Percentiles rank a stretch among this genome's conserved stretches.
Evolutionary conservation across 345 rosid species (phyloP).

Genomic region (Eucalyptus microcorys): DNA sequence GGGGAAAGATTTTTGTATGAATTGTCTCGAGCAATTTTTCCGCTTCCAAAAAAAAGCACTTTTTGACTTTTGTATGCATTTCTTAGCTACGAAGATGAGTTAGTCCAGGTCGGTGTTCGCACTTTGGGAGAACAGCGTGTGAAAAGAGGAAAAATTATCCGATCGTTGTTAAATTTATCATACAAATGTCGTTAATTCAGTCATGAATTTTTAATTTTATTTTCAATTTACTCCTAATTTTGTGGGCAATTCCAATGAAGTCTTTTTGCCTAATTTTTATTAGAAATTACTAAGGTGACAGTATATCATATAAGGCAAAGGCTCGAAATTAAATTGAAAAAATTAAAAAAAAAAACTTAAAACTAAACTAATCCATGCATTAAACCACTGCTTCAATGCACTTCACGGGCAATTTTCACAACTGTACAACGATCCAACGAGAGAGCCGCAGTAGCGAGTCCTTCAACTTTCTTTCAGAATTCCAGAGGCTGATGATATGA

Average conservation of each 20-base stretch:
- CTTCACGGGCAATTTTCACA: neutral
- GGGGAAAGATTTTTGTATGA: neutral
- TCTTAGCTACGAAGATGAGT: neutral
- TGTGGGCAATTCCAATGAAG: accelerated
- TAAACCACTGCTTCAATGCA: neutral
- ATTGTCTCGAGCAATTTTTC: neutral
- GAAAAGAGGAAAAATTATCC: neutral
- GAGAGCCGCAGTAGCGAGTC: neutral
- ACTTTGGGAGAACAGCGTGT: neutral
- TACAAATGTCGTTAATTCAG: neutral
- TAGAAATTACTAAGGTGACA: accelerated
- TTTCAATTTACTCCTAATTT: neutral
- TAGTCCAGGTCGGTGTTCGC: neutral
- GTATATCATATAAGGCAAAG: too few species aligned
- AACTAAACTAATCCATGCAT: neutral
- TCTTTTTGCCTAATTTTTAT: neutral
- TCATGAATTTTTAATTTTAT: accelerated
- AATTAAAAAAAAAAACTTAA: too few species aligned
- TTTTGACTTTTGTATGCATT: neutral
- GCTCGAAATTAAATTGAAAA: too few species aligned
- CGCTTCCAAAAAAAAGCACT: neutral
- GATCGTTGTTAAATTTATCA: accelerated
- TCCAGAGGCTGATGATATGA: neutral
- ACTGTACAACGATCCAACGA: neutral
- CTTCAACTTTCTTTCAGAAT: neutral